Evolutionary conservation across 2,329 filamentous ascomycete genomes (phyloP).

Genomic region (Xylaria digitata): DNA sequence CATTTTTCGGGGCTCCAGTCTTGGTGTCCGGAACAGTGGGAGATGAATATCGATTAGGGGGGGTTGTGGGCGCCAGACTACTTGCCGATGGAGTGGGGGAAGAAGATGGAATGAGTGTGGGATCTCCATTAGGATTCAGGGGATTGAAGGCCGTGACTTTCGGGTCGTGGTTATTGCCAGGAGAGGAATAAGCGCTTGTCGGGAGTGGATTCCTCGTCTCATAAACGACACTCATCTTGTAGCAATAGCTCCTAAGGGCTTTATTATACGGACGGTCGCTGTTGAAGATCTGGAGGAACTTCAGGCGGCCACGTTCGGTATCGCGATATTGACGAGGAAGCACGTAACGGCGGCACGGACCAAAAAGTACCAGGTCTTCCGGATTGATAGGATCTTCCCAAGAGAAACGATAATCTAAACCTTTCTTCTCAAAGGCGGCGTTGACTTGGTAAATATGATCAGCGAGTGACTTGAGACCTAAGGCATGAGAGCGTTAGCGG

Average conservation of each 20-base stretch:
- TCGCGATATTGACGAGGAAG: constrained; percentile 40
- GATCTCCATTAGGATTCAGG: constrained; percentile 53
- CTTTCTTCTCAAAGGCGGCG: constrained; percentile 35
- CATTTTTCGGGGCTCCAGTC: constrained; percentile 13
- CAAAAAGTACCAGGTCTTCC: constrained; percentile 16
- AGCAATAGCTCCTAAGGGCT: constrained; percentile 40
- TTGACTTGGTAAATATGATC: constrained; percentile 39
- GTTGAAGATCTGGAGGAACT: constrained; percentile 55
- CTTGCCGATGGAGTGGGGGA: constrained; percentile 36
- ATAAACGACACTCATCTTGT: constrained; percentile 64
- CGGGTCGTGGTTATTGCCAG: constrained; percentile 56
- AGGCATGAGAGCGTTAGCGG: constrained; percentile 34
- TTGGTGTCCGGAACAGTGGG: constrained; percentile 18
- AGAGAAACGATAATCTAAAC: constrained; percentile 35
- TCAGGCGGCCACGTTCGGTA: constrained; percentile 54
- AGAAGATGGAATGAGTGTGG: constrained; percentile 37
- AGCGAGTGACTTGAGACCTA: constrained; percentile 38
- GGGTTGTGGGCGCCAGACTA: constrained; percentile 37
- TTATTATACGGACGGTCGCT: constrained; percentile 43
- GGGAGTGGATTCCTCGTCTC: constrained; percentile 58
- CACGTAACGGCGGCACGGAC: constrained; percentile 44
- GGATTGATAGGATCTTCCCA: constrained; percentile 26
- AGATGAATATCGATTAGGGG: constrained; percentile 27
- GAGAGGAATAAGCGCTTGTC: constrained; percentile 61
- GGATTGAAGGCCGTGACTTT: constrained; percentile 57